phyloP scores from a whole-genome alignment of 2,329 filamentous ascomycete genomes.

The Fonsecaea nubica region DNA sequence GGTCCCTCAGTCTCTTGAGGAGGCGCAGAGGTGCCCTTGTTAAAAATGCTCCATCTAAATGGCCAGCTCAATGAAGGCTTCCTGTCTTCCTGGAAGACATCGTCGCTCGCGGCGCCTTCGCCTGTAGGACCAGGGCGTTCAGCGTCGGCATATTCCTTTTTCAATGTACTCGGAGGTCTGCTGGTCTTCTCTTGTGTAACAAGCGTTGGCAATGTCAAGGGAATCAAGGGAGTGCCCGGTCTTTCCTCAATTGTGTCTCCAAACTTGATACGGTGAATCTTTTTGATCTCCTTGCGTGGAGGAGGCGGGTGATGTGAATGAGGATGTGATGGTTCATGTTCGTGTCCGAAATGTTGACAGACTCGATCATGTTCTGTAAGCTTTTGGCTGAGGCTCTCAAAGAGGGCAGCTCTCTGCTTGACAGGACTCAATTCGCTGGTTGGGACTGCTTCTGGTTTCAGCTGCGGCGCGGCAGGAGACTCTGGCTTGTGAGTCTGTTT shows the following conservation, averaged over 20 bases:
- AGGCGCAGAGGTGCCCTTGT: constrained; percentile 23
- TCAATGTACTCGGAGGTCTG: not conserved
- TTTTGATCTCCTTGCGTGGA: constrained; percentile 14
- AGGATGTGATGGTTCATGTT: constrained; percentile 3
- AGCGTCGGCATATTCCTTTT: constrained; percentile 3
- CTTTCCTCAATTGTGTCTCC: constrained; percentile 31
- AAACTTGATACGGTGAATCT: constrained; percentile 31
- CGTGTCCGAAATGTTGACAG: constrained; percentile 18
- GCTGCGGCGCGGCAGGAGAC: constrained; percentile 8
- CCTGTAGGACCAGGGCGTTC: not conserved
- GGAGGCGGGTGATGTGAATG: constrained; percentile 7
- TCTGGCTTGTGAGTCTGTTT: not conserved
- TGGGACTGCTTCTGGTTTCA: constrained; percentile 3
- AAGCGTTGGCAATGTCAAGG: constrained; percentile 31
- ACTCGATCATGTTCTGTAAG: constrained; percentile 18
- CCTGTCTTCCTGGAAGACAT: constrained; percentile 12
- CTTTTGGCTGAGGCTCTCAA: constrained; percentile 32
- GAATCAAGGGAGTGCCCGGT: constrained; percentile 34
- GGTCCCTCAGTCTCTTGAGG: constrained; percentile 23
- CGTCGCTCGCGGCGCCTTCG: constrained; percentile 5
- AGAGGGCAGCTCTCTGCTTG: constrained; percentile 35
- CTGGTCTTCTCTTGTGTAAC: constrained; percentile 27
- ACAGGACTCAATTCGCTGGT: constrained; percentile 32
- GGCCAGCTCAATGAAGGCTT: constrained; percentile 33
- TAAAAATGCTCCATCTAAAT: constrained; percentile 34